Percentiles rank a stretch among this genome's conserved stretches.
Conservation (phyloP, 139 green algal genomes). For the Tetraselmis chui region DNA sequence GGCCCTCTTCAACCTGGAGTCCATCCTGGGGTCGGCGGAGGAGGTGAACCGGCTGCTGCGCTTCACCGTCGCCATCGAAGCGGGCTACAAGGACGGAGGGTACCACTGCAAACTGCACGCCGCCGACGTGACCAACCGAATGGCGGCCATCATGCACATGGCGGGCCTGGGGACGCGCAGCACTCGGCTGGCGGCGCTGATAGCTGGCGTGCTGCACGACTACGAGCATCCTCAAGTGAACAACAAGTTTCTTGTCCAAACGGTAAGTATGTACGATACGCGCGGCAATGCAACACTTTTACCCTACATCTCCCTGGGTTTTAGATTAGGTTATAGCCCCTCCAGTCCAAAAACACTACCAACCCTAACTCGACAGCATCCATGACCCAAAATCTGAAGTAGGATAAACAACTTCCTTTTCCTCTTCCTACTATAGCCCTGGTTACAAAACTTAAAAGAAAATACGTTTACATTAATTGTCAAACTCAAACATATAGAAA, state of each 20-base stretch:
- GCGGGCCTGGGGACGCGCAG: background rate
- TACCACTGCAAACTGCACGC: constrained; percentile 4
- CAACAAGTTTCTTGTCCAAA: background rate
- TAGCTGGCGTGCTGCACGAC: background rate
- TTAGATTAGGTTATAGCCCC: no score
- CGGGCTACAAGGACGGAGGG: background rate
- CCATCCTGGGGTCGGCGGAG: background rate
- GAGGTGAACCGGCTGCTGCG: background rate
- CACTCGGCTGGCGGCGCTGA: background rate
- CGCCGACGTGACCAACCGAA: background rate
- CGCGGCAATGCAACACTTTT: no score
- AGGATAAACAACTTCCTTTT: no score
- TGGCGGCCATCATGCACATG: background rate
- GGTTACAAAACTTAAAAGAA: no score
- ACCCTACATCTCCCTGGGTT: no score
- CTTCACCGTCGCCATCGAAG: background rate
- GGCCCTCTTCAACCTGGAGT: background rate
- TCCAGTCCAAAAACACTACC: no score
- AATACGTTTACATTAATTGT: no score
- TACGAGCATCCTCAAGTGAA: background rate
- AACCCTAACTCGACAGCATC: no score
- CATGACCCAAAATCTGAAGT: no score
- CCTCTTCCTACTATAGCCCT: no score
- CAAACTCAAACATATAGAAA: no score
- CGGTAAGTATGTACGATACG: no score